Conservation (phyloP, 306 rosid genomes). For the Glycyrrhiza uralensis region DNA sequence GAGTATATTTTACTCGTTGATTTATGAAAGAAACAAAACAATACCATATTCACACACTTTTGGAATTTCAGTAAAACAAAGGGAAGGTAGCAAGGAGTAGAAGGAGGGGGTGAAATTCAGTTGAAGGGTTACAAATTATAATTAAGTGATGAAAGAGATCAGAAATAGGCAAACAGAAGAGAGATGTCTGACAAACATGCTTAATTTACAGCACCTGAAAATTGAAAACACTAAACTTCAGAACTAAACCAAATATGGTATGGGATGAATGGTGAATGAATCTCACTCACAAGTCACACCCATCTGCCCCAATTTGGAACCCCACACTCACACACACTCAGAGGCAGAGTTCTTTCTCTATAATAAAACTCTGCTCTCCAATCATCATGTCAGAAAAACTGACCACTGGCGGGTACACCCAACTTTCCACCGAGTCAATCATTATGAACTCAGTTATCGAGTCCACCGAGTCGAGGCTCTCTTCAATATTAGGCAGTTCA, state of each 20-base stretch:
- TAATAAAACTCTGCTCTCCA: not conserved
- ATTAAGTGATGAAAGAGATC: not conserved
- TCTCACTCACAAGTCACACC: not conserved
- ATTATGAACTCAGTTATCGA: constrained; percentile 17
- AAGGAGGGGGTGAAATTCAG: not conserved
- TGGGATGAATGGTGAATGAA: not conserved
- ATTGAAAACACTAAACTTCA: no score
- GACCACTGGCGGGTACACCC: constrained; percentile 38
- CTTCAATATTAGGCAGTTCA: constrained; percentile 48
- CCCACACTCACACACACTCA: constrained; percentile 10
- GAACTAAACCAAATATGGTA: not conserved
- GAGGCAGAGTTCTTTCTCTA: no score
- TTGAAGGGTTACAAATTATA: not conserved
- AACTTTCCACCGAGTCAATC: constrained; percentile 39
- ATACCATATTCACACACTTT: not conserved
- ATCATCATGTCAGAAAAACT: constrained; percentile 23
- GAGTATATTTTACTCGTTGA: no score
- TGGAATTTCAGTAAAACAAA: not conserved
- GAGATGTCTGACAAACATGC: not conserved
- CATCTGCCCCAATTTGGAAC: constrained; percentile 18
- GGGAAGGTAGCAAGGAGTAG: not conserved
- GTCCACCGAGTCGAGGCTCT: constrained; percentile 29
- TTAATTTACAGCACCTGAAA: no score
- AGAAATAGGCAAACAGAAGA: not conserved
- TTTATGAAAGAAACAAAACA: no score